Percentiles rank a stretch among this genome's conserved stretches.
Evolutionary conservation across 805 yeast genomes (phyloP).

Genomic region (Pichia scutulata): DNA sequence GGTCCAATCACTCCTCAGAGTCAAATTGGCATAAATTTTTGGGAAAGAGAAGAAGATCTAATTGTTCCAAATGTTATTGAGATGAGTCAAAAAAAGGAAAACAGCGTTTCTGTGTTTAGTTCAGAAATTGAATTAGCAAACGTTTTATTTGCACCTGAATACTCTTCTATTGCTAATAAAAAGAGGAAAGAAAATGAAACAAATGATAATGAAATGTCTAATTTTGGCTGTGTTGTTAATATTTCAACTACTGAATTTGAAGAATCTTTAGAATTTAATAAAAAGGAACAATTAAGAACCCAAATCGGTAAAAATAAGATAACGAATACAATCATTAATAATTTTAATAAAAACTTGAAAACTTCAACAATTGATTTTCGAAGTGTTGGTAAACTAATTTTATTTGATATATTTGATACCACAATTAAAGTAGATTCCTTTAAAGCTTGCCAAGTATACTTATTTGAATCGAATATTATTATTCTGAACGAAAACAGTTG

Average conservation of each 20-base stretch:
- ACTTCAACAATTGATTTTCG: constrained; percentile 15
- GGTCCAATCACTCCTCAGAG: constrained; percentile 20
- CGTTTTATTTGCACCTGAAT: constrained; percentile 22
- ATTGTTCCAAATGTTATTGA: background rate
- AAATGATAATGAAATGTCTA: background rate
- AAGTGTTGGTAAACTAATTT: constrained; percentile 17
- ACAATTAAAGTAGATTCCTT: constrained; percentile 4
- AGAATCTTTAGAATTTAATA: constrained; percentile 15
- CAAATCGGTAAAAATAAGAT: constrained; percentile 18
- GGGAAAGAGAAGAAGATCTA: constrained; percentile 9
- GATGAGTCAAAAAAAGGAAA: background rate
- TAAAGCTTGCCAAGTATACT: constrained; percentile 12
- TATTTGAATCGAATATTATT: constrained; percentile 21
- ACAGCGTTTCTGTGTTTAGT: too few species aligned
- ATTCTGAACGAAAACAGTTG: constrained; percentile 15
- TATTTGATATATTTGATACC: constrained; percentile 22
- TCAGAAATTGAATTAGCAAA: constrained; percentile 14
- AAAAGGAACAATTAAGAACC: constrained; percentile 13
- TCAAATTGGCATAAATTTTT: constrained; percentile 18
- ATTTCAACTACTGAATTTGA: constrained; percentile 22
- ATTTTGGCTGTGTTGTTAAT: constrained; percentile 19
- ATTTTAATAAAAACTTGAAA: constrained; percentile 13
- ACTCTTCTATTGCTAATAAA: constrained; percentile 15
- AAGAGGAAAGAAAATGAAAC: background rate
- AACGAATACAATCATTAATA: constrained; percentile 15